Conservation (phyloP, 441 rosid species). For the Populus trichocarpa region DNA sequence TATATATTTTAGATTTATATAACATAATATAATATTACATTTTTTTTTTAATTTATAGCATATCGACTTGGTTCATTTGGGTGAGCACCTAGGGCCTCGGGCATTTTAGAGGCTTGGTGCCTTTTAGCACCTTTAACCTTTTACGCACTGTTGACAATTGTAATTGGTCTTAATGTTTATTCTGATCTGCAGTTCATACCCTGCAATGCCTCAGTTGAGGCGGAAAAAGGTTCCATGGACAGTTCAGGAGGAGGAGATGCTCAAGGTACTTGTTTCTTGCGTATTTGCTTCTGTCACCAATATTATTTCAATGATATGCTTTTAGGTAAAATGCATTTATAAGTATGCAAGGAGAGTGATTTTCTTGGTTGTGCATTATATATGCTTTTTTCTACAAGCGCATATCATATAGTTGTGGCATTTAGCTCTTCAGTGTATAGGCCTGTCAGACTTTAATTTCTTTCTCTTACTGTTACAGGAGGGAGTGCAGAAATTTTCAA, state of each 20-base stretch:
- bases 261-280: constrained; percentile 35
- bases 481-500: constrained; percentile 37
- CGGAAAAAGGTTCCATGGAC: constrained; percentile 45
- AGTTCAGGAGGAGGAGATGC: constrained; percentile 43
- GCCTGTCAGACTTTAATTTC: background rate
- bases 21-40: too few relatives aligned
- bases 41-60: too few relatives aligned
- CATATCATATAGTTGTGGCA: background rate
- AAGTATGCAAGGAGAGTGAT: background rate
- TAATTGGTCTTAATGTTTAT: background rate
- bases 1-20: too few relatives aligned
- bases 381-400: too few relatives aligned
- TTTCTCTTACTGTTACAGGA: constrained; percentile 28
- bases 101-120: too few relatives aligned
- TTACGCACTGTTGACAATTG: background rate
- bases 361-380: background rate
- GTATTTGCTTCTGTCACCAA: background rate
- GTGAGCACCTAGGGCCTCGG: background rate
- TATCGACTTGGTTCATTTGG: too few relatives aligned
- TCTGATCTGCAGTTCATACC: constrained; percentile 30
- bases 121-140: too few relatives aligned
- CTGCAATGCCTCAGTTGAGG: constrained; percentile 28
- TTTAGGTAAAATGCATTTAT: background rate
- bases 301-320: background rate
- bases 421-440: background rate